These are phyloP conservation scores for Xylaria hypoxylon DNA, from an alignment of 2,329 filamentous ascomycete genomes.

Conservation along the genomic window DNA sequence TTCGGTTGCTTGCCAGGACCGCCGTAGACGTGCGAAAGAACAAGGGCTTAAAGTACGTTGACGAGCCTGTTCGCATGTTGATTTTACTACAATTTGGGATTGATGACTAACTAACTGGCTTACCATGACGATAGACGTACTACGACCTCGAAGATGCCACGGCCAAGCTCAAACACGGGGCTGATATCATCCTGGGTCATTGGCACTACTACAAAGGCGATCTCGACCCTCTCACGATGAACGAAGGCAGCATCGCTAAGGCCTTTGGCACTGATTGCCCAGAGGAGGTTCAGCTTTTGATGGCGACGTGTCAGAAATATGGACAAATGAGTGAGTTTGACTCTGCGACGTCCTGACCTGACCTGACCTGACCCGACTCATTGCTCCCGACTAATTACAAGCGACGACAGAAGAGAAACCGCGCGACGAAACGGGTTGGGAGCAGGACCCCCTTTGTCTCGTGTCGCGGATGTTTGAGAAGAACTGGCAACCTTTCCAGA, in stretches of 20 bases:
- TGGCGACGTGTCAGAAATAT: conserved; percentile 47
- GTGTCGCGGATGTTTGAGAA: conserved; percentile 60
- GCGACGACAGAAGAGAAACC: conserved; percentile 16
- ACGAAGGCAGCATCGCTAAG: conserved; percentile 42
- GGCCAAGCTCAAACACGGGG: conserved; percentile 58
- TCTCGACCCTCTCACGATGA: conserved; percentile 48
- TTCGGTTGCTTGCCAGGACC: conserved; percentile 46
- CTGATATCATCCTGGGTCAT: conserved; percentile 59
- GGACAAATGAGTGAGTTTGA: conserved; percentile 42
- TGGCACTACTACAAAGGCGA: conserved; percentile 64
- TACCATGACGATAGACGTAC: conserved; percentile 45
- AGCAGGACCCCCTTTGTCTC: conserved; percentile 59
- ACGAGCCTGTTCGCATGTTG: conserved; percentile 17
- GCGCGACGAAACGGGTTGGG: conserved; percentile 39
- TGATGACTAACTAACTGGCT: conserved; percentile 38
- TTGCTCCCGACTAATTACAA: conserved; percentile 3
- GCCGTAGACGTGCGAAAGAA: conserved; percentile 56
- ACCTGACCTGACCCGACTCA: neutral
- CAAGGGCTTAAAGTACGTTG: conserved; percentile 50
- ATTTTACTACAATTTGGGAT: neutral
- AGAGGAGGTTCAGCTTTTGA: conserved; percentile 52
- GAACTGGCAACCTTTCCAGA: conserved; percentile 52
- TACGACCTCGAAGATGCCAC: conserved; percentile 39
- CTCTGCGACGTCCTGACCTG: neutral
- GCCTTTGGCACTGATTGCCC: conserved; percentile 48